Conservation (phyloP, 371 early-diverging fungal genomes). For the Haplosporangium sp. region DNA sequence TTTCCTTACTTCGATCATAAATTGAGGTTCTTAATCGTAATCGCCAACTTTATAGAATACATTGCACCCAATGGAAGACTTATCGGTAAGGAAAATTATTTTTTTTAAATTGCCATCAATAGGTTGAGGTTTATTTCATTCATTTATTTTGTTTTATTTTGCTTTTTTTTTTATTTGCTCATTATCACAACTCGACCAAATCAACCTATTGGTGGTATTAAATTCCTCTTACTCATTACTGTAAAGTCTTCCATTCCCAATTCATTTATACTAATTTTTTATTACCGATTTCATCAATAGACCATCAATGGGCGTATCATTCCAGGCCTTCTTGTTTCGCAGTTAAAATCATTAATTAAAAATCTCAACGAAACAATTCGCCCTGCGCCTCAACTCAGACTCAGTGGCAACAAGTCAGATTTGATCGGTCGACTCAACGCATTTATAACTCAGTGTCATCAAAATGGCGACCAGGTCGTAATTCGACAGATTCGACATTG, state of each 20-base stretch:
- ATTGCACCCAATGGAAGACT: constrained; percentile 30
- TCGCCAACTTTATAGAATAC: neutral
- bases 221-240: too few species aligned
- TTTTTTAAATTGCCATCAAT: neutral
- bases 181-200: too few species aligned
- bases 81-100: constrained; percentile 12
- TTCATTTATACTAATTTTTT: neutral
- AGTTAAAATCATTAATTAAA: constrained; percentile 50
- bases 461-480: constrained; percentile 40
- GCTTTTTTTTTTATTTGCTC: too few species aligned
- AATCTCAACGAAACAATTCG: constrained; percentile 46
- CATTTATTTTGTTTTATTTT: neutral
- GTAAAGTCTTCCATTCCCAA: neutral
- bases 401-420: constrained; percentile 54
- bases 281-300: constrained; percentile 8
- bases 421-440: constrained; percentile 30
- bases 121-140: neutral
- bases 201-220: too few species aligned
- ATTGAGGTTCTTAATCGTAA: neutral
- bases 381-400: constrained; percentile 46
- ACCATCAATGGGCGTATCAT: constrained; percentile 55
- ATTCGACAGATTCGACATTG: constrained; percentile 53
- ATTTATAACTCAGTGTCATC: constrained; percentile 34
- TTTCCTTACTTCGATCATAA: constrained; percentile 15
- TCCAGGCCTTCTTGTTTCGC: constrained; percentile 43